A percentile compares a stretch with the other conserved stretches of the same genome.
These are phyloP conservation scores for Saccharum officinarum DNA, from an alignment of 176 grass and related monocot species.

Conservation along the genomic window DNA sequence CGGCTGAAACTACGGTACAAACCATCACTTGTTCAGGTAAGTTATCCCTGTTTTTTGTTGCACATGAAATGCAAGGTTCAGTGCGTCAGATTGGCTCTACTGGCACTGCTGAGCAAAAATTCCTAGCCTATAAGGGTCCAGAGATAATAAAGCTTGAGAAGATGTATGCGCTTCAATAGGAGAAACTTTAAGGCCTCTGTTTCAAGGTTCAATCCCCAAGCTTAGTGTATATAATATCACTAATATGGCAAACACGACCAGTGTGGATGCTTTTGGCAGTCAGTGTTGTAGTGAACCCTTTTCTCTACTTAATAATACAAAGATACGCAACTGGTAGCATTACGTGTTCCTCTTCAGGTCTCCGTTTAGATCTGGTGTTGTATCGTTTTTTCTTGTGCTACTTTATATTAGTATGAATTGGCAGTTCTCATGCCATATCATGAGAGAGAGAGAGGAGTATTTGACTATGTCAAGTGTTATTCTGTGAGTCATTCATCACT, in stretches of 20 bases:
- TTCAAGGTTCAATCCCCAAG: neutral
- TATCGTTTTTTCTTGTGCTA: neutral
- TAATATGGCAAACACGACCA: neutral
- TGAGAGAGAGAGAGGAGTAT: neutral
- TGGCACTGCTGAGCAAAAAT: neutral
- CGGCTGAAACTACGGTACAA: constrained; percentile 82
- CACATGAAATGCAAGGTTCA: neutral
- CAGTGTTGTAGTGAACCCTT: neutral
- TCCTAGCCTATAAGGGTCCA: neutral
- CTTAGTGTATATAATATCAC: neutral
- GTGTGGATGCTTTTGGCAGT: neutral
- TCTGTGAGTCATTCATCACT: constrained; percentile 18
- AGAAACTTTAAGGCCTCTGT: neutral
- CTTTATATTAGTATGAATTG: neutral
- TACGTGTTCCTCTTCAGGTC: neutral
- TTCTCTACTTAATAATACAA: neutral
- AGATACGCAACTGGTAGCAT: neutral
- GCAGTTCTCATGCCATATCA: neutral
- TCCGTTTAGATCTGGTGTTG: neutral
- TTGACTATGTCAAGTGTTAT: constrained; percentile 11
- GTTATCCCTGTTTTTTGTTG: neutral
- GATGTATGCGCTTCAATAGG: neutral
- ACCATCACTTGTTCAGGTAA: constrained; percentile 93
- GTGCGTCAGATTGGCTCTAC: neutral
- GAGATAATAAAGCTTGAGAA: neutral